Conservation (phyloP, 106 monocot genomes). For the Posidonia australis region DNA sequence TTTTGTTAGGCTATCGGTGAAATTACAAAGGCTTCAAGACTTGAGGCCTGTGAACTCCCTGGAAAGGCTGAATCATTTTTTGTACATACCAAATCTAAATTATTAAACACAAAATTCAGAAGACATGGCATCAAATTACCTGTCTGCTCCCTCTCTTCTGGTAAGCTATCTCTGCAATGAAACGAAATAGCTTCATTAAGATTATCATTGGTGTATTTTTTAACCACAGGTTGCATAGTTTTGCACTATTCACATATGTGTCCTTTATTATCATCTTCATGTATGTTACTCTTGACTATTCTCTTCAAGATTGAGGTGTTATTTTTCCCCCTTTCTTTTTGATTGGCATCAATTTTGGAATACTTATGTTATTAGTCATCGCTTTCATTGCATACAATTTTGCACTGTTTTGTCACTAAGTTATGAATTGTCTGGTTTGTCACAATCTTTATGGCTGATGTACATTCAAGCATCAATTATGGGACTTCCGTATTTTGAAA, state of each 20-base stretch:
- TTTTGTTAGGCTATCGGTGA: constrained; percentile 64
- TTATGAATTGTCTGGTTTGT: neutral
- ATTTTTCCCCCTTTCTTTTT: neutral
- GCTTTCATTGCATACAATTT: too few relatives aligned
- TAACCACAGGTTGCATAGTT: too few relatives aligned
- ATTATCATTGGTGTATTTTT: neutral
- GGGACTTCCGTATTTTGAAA: too few relatives aligned
- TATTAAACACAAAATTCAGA: constrained; percentile 11
- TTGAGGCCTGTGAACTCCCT: constrained; percentile 41
- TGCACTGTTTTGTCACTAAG: neutral
- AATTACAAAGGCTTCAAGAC: constrained; percentile 56
- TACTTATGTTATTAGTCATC: too few relatives aligned
- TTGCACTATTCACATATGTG: too few relatives aligned
- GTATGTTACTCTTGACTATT: neutral
- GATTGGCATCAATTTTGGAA: too few relatives aligned
- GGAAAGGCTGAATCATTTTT: constrained; percentile 35
- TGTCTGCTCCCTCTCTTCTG: constrained; percentile 8
- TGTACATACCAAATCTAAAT: constrained; percentile 19
- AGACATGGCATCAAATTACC: neutral
- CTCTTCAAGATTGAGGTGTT: neutral
- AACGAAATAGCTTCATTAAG: neutral
- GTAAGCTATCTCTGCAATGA: neutral
- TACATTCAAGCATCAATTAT: too few relatives aligned
- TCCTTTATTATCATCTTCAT: too few relatives aligned
- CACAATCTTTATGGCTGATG: too few relatives aligned